These are phyloP conservation scores for Sordaria brevicollis DNA, from an alignment of 495 filamentous ascomycete genomes.

Conservation along the genomic window DNA sequence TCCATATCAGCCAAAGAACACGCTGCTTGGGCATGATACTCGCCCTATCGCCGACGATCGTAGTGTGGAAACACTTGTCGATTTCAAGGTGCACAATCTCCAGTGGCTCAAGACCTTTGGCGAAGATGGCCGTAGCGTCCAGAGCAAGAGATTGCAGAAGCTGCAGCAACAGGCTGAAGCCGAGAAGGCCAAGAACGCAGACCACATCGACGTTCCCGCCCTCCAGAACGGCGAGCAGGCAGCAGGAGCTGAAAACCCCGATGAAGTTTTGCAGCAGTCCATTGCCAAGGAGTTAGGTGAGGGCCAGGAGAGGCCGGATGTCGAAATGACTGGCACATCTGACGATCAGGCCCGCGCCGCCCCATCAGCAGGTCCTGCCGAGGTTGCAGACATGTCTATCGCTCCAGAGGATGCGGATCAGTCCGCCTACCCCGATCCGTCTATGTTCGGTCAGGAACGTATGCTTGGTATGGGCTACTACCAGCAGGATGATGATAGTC, in stretches of 20 bases:
- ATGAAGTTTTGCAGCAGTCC: constrained; percentile 23
- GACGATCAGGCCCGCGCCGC: background rate
- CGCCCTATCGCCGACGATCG: constrained; percentile 77
- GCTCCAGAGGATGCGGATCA: constrained; percentile 14
- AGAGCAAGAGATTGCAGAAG: constrained; percentile 41
- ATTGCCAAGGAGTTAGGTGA: constrained; percentile 23
- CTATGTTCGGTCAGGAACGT: constrained; percentile 28
- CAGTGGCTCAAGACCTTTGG: constrained; percentile 53
- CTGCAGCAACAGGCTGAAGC: constrained; percentile 41
- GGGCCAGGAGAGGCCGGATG: constrained; percentile 15
- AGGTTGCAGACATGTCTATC: constrained; percentile 20
- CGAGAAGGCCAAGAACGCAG: constrained; percentile 38
- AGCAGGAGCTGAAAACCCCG: constrained; percentile 17
- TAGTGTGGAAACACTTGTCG: constrained; percentile 76
- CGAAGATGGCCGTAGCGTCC: constrained; percentile 39
- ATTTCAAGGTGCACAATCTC: constrained; percentile 75
- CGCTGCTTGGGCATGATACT: constrained; percentile 81
- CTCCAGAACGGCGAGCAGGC: constrained; percentile 15
- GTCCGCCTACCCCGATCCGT: constrained; percentile 39
- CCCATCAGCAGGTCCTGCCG: constrained; percentile 6
- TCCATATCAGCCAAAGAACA: constrained; percentile 75
- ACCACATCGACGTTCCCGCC: constrained; percentile 10
- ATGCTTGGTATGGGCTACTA: constrained; percentile 47
- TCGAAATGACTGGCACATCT: background rate
- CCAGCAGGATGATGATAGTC: constrained; percentile 41